Conservation (phyloP, 2,329 filamentous ascomycete species). For the Periconia digitata region DNA sequence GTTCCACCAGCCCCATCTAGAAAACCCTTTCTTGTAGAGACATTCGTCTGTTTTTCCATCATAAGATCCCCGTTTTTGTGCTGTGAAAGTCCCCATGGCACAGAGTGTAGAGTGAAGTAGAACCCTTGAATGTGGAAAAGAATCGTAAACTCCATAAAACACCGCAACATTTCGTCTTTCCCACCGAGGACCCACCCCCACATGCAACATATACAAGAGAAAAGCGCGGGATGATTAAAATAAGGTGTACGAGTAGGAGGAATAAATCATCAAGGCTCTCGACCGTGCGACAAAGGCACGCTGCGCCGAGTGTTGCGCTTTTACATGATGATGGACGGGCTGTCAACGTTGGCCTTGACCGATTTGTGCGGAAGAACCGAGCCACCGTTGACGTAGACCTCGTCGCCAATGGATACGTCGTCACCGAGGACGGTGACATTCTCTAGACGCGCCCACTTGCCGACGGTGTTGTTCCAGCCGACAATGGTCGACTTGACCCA, state of each 20-base stretch:
- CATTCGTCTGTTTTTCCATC: no score
- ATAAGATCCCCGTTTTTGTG: no score
- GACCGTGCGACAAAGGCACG: no score
- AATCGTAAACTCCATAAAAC: not conserved
- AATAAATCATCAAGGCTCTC: no score
- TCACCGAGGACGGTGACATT: slow-evolving; percentile 98
- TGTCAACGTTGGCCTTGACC: slow-evolving; percentile 96
- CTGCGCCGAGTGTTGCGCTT: slow-evolving; percentile 3
- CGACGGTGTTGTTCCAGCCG: slow-evolving; percentile 95
- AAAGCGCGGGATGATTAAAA: slow-evolving; percentile 30
- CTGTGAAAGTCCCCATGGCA: no score
- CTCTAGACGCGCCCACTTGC: slow-evolving; percentile 93
- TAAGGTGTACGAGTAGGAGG: slow-evolving; percentile 28
- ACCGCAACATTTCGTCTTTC: not conserved
- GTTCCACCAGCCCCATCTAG: no score
- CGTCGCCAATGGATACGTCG: slow-evolving; percentile 95
- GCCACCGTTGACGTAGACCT: slow-evolving; percentile 97
- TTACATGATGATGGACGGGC: slow-evolving; percentile 53
- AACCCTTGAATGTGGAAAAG: not conserved
- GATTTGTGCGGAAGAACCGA: slow-evolving; percentile 96
- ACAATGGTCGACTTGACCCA: slow-evolving; percentile 99
- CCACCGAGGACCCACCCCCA: not conserved
- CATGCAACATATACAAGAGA: slow-evolving; percentile 40
- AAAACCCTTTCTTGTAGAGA: no score
- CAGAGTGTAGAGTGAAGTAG: no score